Evolutionary conservation across 192 early-diverging fungal species (phyloP), one percentile per base, ranked within the genome.

Genomic region (Coemansia asiatica): DNA sequence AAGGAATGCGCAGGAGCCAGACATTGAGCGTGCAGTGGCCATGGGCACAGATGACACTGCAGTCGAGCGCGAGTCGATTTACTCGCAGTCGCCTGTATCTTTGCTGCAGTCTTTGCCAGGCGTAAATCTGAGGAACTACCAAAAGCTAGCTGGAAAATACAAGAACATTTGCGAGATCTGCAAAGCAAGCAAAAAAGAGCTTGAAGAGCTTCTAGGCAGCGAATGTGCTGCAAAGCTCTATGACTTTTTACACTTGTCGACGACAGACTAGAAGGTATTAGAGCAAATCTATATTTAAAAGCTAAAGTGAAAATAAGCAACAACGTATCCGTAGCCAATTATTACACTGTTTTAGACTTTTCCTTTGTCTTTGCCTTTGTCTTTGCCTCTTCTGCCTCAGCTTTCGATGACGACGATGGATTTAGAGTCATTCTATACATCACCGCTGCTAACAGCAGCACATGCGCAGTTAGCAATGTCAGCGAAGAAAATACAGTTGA

Each of bases 61-160:
- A 0, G 87, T 87, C 19, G 83, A 87, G 55, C 81, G 85, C 28
- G 85, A 94, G 50, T 86, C 86, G 13, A 84, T 85, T 1, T 90
- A 87, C 56, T 89, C 85, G 33, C 63, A 87, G 15, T 88, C 89
- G 6, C 91, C 92, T 2, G 85, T 90, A 69, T 88, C 93, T 36
- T 80, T 97, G 25, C 81, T 95, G n/a, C 85, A 92, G 50, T 81
- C 88, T 28, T 68, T 98, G 60, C 95, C 94, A 5, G 95, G 96
- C 0, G 90, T 98, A 59, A 94, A 87, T 1, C 84, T 81, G 4
- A 83, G 84, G 47, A 96, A 96, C 70, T 93, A 94, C 76, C 85
- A 87, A 64, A 51, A 64, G 10, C 83, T 98, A 13, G 94, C 94
- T 86, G 78, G 64, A 18, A 78, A 72, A 22, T 90, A 89, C 16